Evolutionary conservation across 2,329 filamentous ascomycete species (phyloP), one percentile per base, ranked within the genome.

Genomic region (Epichloe hybrida): DNA sequence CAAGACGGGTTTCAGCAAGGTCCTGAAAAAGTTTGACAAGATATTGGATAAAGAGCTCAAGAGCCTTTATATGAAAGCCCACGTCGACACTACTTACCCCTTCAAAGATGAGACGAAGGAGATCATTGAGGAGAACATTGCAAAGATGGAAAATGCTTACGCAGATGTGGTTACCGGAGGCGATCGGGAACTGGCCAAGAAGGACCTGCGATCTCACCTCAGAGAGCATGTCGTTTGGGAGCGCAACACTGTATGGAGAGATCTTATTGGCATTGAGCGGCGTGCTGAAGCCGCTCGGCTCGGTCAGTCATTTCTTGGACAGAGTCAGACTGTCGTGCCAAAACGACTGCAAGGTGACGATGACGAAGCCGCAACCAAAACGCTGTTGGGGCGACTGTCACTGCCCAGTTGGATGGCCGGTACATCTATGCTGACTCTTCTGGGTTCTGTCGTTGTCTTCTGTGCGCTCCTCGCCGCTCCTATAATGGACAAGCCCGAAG

Each of bases 151-250:
- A 65, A 68, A 77, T 46, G 78, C 84, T 1, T 98, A 96, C 62
- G 82, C 89, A 1, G 77, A 84, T 27, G 73, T 96, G 17, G 85
- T 94, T 50, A 94, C 89, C 0, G 80, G 84, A 41, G 89, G 89
- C 34, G 88, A 98, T 61, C 69, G 85, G 3, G 73, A 77, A 5
- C 71, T 85, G 12, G 90, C 93, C 4, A 87, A 83, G 61, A 84
- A 87, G 58, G 93, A 97, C 63, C 74, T 98, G 52, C 80, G 93
- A 50, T 80, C 95, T 34, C 90, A 98, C 62, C 76, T 98, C 27
- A 77, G 93, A 52, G 94, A 98, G 68, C 93, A 98, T 66, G 90
- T 98, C 20, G 91, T 97, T 0, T 98, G 93, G 94, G 94, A 98
- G 66, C 80, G 93, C 52, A 98, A 98, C 64, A 98, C 93, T 0